Percentiles rank a stretch among this genome's conserved stretches.
These are phyloP conservation scores for Ustilago hordei DNA, from an alignment of 1,284 basidiomycete species.

Conservation along the genomic window DNA sequence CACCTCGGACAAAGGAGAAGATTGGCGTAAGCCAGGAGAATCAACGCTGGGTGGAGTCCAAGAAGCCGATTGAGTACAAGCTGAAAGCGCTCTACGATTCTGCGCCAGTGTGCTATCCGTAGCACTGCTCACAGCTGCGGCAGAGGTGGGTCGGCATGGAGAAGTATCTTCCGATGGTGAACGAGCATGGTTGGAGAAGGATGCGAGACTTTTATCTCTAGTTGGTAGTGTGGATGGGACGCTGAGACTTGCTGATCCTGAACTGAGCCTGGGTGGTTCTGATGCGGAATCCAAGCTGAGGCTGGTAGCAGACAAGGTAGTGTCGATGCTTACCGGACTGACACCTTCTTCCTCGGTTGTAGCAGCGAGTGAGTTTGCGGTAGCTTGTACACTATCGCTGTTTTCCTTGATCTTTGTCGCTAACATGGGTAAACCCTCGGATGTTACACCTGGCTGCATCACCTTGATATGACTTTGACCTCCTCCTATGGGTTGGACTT, in stretches of 20 bases:
- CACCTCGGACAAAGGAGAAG: slow-evolving; percentile 3
- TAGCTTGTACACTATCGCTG: slow-evolving; percentile 22
- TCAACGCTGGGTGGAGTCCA: slow-evolving; percentile 44
- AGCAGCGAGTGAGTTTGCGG: slow-evolving; percentile 27
- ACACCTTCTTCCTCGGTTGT: slow-evolving; percentile 28
- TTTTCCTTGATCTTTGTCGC: slow-evolving; percentile 30
- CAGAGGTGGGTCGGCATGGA: slow-evolving; percentile 25
- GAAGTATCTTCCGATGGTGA: background rate
- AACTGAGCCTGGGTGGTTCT: background rate
- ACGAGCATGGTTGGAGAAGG: slow-evolving; percentile 35
- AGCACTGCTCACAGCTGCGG: slow-evolving; percentile 13
- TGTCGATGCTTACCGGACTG: slow-evolving; percentile 12
- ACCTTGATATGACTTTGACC: slow-evolving; percentile 40
- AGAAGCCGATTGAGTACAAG: slow-evolving; percentile 30
- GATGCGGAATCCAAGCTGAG: slow-evolving; percentile 9
- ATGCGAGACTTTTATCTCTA: slow-evolving; percentile 45
- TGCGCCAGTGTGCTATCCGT: background rate
- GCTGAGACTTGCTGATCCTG: slow-evolving; percentile 20
- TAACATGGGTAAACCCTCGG: slow-evolving; percentile 47
- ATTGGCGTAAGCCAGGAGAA: slow-evolving; percentile 21
- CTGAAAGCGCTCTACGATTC: slow-evolving; percentile 21
- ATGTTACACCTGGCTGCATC: slow-evolving; percentile 42
- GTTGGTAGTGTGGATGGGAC: slow-evolving; percentile 27
- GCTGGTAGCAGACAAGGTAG: slow-evolving; percentile 11
- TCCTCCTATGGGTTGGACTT: slow-evolving; percentile 52